phyloP scores from a whole-genome alignment of 139 green algal species.

The Asterochloris sp. region DNA sequence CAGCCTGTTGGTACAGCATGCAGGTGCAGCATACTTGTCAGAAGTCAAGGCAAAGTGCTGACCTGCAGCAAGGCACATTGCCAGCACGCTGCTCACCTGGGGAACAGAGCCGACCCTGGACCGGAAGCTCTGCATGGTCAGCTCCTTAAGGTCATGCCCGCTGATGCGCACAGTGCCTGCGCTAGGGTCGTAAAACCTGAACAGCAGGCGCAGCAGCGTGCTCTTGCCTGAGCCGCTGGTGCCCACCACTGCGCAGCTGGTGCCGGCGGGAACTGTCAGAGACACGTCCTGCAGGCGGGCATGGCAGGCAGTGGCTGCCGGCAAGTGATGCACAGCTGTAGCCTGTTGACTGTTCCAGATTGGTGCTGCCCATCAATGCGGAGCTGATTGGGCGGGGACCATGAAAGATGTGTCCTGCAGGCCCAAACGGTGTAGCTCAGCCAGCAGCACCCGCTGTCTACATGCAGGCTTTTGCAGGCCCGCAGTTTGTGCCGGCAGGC shows the following conservation, averaged over 20 bases:
- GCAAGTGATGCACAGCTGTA: too few species aligned
- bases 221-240: conserved; percentile 81
- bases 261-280: conserved; percentile 75
- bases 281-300: conserved; percentile 42
- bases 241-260: conserved; percentile 86
- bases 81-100: conserved; percentile 20
- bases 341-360: not conserved
- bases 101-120: conserved; percentile 48
- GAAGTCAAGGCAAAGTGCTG: too few species aligned
- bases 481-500: too few species aligned
- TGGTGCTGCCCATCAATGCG: not conserved
- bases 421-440: too few species aligned
- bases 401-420: too few species aligned
- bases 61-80: too few species aligned
- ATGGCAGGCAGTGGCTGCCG: not conserved
- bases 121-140: conserved; percentile 50
- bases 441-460: too few species aligned
- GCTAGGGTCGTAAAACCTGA: conserved; percentile 84
- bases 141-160: conserved; percentile 57
- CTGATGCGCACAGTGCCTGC: conserved; percentile 60
- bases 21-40: too few species aligned
- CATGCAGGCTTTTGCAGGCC: too few species aligned
- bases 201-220: conserved; percentile 58
- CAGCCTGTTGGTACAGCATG: too few species aligned
- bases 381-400: too few species aligned